Conservation (phyloP, 176 grass and related monocot species). For the Themeda triandra region DNA sequence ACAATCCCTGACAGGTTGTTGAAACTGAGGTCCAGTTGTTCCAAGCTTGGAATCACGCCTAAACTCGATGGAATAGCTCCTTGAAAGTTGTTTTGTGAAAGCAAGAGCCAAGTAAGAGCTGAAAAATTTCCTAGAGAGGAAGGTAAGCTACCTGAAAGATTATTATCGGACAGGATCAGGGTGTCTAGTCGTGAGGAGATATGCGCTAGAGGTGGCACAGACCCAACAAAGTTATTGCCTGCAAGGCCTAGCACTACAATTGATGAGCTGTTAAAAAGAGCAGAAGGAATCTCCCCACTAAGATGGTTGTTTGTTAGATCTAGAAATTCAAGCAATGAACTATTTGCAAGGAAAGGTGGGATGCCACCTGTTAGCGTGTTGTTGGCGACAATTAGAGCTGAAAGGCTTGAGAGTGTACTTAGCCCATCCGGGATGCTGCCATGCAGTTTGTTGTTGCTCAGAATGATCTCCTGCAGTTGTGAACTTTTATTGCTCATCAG, state of each 20-base stretch:
- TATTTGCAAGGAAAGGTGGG: not conserved
- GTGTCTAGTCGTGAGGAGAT: not conserved
- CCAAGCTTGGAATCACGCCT: not conserved
- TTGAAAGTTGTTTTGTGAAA: slow-evolving; percentile 16
- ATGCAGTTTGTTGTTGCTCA: not conserved
- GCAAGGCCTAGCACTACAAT: not conserved
- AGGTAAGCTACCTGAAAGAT: slow-evolving; percentile 33
- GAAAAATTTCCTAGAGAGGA: slow-evolving; percentile 34
- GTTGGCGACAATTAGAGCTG: not conserved
- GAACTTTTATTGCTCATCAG: slow-evolving; percentile 3
- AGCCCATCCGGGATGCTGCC: slow-evolving; percentile 16
- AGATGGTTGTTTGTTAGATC: slow-evolving; percentile 20
- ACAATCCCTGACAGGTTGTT: slow-evolving; percentile 46
- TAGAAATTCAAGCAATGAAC: not conserved
- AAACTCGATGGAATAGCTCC: not conserved
- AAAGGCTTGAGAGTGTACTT: not conserved
- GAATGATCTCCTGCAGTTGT: not conserved
- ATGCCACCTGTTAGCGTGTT: slow-evolving; percentile 23
- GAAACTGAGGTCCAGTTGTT: slow-evolving; percentile 6
- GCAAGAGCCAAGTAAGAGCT: slow-evolving; percentile 9
- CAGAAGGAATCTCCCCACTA: not conserved
- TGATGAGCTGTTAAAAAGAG: not conserved
- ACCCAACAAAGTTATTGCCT: slow-evolving; percentile 8
- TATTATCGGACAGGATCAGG: slow-evolving; percentile 11
- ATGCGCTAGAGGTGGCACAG: not conserved